Conservation (phyloP, 495 filamentous ascomycete species). For the Penicillium cataractarum region DNA sequence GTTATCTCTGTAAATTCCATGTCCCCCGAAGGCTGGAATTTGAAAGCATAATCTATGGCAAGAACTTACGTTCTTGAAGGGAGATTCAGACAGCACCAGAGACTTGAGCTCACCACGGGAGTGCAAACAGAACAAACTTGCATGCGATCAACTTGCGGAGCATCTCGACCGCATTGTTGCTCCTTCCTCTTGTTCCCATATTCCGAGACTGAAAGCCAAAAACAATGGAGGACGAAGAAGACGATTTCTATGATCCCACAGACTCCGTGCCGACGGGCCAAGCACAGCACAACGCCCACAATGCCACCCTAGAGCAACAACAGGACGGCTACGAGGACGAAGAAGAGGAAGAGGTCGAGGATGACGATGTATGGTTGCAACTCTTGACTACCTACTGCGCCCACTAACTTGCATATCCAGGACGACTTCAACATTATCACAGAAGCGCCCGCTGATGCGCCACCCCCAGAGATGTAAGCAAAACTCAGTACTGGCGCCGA, state of each 20-base stretch:
- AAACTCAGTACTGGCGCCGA: background rate
- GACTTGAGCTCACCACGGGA: background rate
- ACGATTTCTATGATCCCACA: constrained; percentile 57
- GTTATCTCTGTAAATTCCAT: no score
- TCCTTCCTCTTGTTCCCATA: constrained; percentile 18
- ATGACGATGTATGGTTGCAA: constrained; percentile 56
- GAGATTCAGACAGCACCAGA: background rate
- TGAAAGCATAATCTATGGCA: background rate
- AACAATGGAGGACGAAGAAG: constrained; percentile 56
- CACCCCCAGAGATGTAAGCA: constrained; percentile 63
- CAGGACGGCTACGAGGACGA: constrained; percentile 63
- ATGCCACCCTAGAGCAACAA: constrained; percentile 22
- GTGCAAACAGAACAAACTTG: constrained; percentile 46
- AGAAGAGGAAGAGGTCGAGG: constrained; percentile 75
- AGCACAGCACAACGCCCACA: constrained; percentile 28
- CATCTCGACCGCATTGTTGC: constrained; percentile 23
- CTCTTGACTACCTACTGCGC: background rate
- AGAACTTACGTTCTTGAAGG: background rate
- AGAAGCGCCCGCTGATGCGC: constrained; percentile 75
- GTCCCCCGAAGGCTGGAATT: background rate
- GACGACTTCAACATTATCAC: constrained; percentile 96
- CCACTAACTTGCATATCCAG: constrained; percentile 15
- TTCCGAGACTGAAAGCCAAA: constrained; percentile 16
- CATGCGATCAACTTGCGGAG: constrained; percentile 26
- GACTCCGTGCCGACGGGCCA: constrained; percentile 43